Evolutionary conservation across 768 basidiomycete genomes (phyloP), one percentile per base, ranked within the genome.

Genomic region (Thelephora ganbajun): DNA sequence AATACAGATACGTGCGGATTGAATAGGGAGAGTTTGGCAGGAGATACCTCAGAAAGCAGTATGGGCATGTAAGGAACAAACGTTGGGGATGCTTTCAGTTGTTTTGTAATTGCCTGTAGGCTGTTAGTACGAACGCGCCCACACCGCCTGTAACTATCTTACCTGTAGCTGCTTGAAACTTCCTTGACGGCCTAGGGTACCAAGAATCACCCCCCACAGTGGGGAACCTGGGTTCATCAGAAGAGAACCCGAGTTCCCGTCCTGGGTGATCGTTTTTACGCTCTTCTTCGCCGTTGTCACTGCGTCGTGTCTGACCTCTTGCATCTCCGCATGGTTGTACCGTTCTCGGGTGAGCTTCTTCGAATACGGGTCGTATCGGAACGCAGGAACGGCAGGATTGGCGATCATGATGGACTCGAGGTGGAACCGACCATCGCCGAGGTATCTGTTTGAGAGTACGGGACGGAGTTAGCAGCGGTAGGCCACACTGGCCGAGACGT

Each of bases 371-470:
- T 98, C 96, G 64, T 98, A 99, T 18, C 96, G 79, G 67, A 96
- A 99, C 0, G 96, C 93, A 11, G 96, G 92, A 14, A 98, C 73
- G 26, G 74, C 64, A 0, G 96, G 96, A 61, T 99, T 99, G n/a
- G 92, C 91, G 50, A 99, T 96, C 96, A 99, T 99, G 61, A 97
- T 92, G 12, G 90, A 87, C 64, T 99, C 96, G 14, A 98, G 74
- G 61, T 98, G 96, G 69, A 99, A 99, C 9, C 96, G 83, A 18
- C 96, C 96, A 57, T 99, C 96, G 14, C 96, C 96, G 22, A 99
- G 76, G 62, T 98, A 99, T 56, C 92, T 96, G 50, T 43, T 33
- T n/a, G 14, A 47, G 16, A 34, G 50, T 37, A 52, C 36, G 35
- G 51, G 54, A 30, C 49, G 30, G 50, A 19, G 22, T 48, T 22